These are phyloP conservation scores for Tricholoma terreum DNA, from an alignment of 768 basidiomycete species.

Conservation along the genomic window DNA sequence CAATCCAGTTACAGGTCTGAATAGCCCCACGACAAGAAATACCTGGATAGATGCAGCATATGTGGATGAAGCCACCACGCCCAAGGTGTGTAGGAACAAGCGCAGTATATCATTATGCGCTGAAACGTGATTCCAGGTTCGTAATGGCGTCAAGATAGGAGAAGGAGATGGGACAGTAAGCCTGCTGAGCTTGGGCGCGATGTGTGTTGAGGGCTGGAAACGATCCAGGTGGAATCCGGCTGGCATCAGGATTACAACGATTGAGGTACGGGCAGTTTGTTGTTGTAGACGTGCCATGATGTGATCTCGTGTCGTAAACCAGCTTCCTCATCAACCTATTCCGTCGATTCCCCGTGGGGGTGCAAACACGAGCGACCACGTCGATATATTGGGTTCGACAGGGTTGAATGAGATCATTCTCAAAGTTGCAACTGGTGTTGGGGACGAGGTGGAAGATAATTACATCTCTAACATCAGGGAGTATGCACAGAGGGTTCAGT, in stretches of 20 bases:
- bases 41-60: constrained; percentile 88
- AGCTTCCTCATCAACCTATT: constrained; percentile 81
- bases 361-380: constrained; percentile 87
- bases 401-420: constrained; percentile 87
- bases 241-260: constrained; percentile 80
- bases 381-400: constrained; percentile 79
- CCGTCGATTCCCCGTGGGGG: constrained; percentile 80
- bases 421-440: constrained; percentile 83
- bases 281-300: neutral
- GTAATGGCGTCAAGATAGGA: constrained; percentile 87
- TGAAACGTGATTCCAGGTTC: constrained; percentile 38
- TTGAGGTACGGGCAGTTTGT: constrained; percentile 60
- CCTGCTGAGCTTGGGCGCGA: constrained; percentile 82
- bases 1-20: constrained; percentile 43
- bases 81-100: constrained; percentile 45
- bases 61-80: constrained; percentile 56
- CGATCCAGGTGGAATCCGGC: constrained; percentile 87
- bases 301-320: neutral
- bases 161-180: constrained; percentile 96
- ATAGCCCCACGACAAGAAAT: constrained; percentile 51
- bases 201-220: constrained; percentile 97
- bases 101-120: neutral
- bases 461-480: constrained; percentile 77
- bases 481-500: constrained; percentile 69
- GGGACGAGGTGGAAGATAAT: constrained; percentile 63